Base-by-base conservation (phyloP, 1,284 basidiomycete species). In the Rhodotorula mucilaginosa region DNA sequence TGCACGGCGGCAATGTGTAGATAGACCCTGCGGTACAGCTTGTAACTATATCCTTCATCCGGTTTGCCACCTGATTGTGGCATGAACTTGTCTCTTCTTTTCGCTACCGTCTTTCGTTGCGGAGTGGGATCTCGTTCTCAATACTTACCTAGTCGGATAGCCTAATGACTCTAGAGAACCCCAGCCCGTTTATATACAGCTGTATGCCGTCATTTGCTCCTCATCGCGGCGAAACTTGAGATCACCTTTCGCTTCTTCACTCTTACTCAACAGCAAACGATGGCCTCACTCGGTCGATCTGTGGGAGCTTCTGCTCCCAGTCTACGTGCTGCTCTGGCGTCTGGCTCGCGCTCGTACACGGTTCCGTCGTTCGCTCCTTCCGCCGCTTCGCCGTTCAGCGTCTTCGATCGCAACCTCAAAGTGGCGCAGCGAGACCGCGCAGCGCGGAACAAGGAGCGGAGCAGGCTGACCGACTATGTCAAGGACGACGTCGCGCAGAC, bases 361-460 rank as follows among this genome's bases (percentile, higher is more conserved):
- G 64, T 68, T 5, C 70, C 73, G 12, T 71, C 69, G 21, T 74
- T 74, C 58, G 69, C 70, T 0, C 73, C 61, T 1, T 65, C 69
- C 13, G 56, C 70, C 39, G 68, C 65, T 15, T 68, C 69, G 19
- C 68, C 78, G 18, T 78, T 80, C 61, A 67, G 67, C 69, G 88
- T 98, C 31, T 99, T 99, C 79, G 95, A 99, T 81, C 88, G 95
- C 60, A 82, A 85, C 60, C 88, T 85, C n/a, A 99, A 99, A 82
- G 84, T 83, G 51, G 79, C 87, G 16, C 96, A 99, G 81, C 89
- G 88, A 78, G 88, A 96, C 79, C 85, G 88, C 18, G 90, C 93
- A 2, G 91, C 87, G 2, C 70, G 79, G 58, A 86, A 82, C 48
- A 88, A 88, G 19, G 80, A 82, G 46, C 84, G 85, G 58, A 93